Evolutionary conservation across 768 basidiomycete genomes (phyloP), one percentile per base, ranked within the genome.

Genomic region (Brasilioporus rufonigricans): DNA sequence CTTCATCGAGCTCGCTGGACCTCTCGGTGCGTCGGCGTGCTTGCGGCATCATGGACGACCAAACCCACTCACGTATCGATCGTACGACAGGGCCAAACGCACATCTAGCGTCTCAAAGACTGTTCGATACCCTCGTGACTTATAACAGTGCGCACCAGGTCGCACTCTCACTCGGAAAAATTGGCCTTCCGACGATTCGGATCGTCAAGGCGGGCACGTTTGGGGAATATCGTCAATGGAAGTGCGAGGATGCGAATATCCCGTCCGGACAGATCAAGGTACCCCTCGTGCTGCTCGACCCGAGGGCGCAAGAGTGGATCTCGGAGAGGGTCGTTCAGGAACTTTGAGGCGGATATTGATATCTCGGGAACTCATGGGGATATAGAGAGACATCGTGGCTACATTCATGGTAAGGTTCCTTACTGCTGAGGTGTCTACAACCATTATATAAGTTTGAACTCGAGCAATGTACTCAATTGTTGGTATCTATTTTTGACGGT

Each of bases 121-220:
- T 59, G 6, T 52, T 60, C 21, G 61, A 63, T 31, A 45, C 53
- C 5, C 57, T 65, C 31, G 46, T 48, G 2, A 13, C 48, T 16
- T 35, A 36, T 1, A 54, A 62, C 13, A 1, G 3, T 0, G 44
- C 36, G 16, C 49, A 44, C 12, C 31, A 46, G 13, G 11, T 5
- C 19, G 52, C 41, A 12, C 35, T 57, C 8, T 43, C 55, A 3
- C 18, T 19, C 2, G 57, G 50, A 4, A 29, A 32, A 19, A 41
- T 53, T 2, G 31, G 59, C 14, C 45, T 59, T 8, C 66, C 66
- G 4, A 64, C 67, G 36, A 52, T 68, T 39, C 62, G 62, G 8
- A 48, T 68, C 4, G 48, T 68, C 8, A 50, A 61, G 24, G 19
- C 48, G 1, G 62, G 66, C 11, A 62, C 59, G 13, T 66, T 66